Percentiles rank a stretch among this genome's conserved stretches.
phyloP scores from a whole-genome alignment of 1,284 basidiomycete species.

The Ganoderma multipileum region DNA sequence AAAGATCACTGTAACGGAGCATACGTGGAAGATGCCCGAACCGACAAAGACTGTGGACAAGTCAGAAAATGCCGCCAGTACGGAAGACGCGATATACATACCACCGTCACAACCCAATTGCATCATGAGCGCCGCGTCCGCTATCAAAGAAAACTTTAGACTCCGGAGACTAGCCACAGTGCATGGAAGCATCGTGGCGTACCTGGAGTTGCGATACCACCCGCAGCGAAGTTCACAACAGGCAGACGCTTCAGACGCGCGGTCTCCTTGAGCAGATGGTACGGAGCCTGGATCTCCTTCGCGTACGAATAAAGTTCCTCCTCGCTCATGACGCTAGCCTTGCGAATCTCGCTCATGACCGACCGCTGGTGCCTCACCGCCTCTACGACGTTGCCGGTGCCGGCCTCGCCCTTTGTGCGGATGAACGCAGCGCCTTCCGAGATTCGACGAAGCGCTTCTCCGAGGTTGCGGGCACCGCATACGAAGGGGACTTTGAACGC shows the following conservation, averaged over 20 bases:
- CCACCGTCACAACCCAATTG: slow-evolving; percentile 98
- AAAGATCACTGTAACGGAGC: slow-evolving; percentile 38
- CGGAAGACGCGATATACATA: slow-evolving; percentile 45
- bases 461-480: slow-evolving; percentile 81
- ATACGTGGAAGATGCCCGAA: slow-evolving; percentile 91
- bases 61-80: slow-evolving; percentile 23
- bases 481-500: slow-evolving; percentile 90
- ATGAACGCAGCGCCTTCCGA: slow-evolving; percentile 98
- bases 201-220: slow-evolving; percentile 96
- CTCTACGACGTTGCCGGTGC: slow-evolving; percentile 98
- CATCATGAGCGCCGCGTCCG: slow-evolving; percentile 99
- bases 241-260: slow-evolving; percentile 93
- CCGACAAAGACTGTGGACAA: slow-evolving; percentile 82
- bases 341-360: slow-evolving; percentile 86
- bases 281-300: slow-evolving; percentile 95
- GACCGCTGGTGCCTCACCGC: slow-evolving; percentile 93
- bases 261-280: slow-evolving; percentile 96
- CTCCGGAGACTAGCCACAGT: slow-evolving; percentile 6
- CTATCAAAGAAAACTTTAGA: slow-evolving; percentile 43
- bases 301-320: slow-evolving; percentile 96
- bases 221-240: slow-evolving; percentile 96
- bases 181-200: slow-evolving; percentile 29
- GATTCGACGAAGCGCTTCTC: slow-evolving; percentile 95
- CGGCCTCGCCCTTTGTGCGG: slow-evolving; percentile 97
- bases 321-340: slow-evolving; percentile 87